phyloP scores from a whole-genome alignment of 495 filamentous ascomycete species.

The Tuber aestivum region DNA sequence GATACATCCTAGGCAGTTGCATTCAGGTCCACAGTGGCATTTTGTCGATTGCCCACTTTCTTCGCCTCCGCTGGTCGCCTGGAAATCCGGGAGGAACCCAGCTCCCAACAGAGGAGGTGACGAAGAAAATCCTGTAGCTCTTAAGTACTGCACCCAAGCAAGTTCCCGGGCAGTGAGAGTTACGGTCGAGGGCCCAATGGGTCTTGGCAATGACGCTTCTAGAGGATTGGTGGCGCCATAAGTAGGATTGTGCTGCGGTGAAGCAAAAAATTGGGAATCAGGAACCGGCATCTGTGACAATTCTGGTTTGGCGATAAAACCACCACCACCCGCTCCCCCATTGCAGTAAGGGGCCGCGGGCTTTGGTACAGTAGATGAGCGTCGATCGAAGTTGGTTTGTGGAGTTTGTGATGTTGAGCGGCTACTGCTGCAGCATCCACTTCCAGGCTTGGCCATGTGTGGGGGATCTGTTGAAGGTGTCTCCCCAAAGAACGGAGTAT shows the following conservation, averaged over 20 bases:
- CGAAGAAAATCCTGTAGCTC: conserved; percentile 28
- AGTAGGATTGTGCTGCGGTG: conserved; percentile 22
- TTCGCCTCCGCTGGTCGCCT: background rate
- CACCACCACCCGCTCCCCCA: conserved; percentile 7
- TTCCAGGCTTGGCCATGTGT: background rate
- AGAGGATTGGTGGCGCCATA: background rate
- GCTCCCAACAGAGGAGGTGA: conserved; percentile 4
- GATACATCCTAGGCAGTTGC: conserved; percentile 31
- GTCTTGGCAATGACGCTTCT: background rate
- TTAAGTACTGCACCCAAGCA: conserved; percentile 31
- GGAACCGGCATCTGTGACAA: background rate
- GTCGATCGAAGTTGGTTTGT: conserved; percentile 16
- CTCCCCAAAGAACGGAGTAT: background rate
- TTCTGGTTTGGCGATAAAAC: conserved; percentile 9
- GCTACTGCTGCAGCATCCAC: conserved; percentile 21
- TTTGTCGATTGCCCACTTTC: conserved; percentile 21
- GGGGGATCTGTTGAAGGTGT: background rate
- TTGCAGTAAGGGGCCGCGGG: conserved; percentile 7
- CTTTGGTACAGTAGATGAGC: background rate
- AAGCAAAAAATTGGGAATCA: conserved; percentile 11
- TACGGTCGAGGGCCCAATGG: background rate
- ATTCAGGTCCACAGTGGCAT: conserved; percentile 26
- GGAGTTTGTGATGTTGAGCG: conserved; percentile 8
- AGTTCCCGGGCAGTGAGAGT: conserved; percentile 30
- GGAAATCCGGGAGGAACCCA: background rate